A percentile compares a stretch with the other conserved stretches of the same genome.
Conservation (phyloP, 352 stramenopile species). For the Peronospora belbahrii region DNA sequence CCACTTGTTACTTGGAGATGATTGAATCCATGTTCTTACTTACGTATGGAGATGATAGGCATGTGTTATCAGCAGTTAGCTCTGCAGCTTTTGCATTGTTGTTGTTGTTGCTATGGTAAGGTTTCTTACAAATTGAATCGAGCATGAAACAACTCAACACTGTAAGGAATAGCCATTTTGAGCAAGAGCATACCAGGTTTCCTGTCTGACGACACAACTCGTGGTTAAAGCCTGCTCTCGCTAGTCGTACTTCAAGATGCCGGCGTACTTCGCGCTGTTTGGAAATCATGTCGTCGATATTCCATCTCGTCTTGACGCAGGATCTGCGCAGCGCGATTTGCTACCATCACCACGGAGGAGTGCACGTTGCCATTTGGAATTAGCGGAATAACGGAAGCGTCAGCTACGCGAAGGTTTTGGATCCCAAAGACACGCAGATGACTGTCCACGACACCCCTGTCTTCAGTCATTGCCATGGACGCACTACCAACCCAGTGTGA, state of each 20-base stretch:
- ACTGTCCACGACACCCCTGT: slow-evolving; percentile 47
- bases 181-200: neutral
- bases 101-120: neutral
- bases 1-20: no score
- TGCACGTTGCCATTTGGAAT: slow-evolving; percentile 76
- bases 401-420: slow-evolving; percentile 48
- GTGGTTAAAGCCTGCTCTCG: neutral
- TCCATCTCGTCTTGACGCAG: slow-evolving; percentile 27
- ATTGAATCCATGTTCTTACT: no score
- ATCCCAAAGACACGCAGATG: slow-evolving; percentile 57
- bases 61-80: no score
- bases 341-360: slow-evolving; percentile 64
- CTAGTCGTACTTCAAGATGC: neutral
- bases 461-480: slow-evolving; percentile 43
- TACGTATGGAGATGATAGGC: no score
- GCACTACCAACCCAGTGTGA: slow-evolving; percentile 82
- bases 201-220: neutral
- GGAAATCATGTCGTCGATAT: slow-evolving; percentile 4
- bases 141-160: neutral
- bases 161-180: neutral
- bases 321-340: slow-evolving; percentile 41
- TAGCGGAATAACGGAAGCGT: slow-evolving; percentile 56
- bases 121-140: neutral
- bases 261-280: neutral
- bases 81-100: neutral